phyloP scores from a whole-genome alignment of 306 rosid genomes.

The Trifolium fragiferum region DNA sequence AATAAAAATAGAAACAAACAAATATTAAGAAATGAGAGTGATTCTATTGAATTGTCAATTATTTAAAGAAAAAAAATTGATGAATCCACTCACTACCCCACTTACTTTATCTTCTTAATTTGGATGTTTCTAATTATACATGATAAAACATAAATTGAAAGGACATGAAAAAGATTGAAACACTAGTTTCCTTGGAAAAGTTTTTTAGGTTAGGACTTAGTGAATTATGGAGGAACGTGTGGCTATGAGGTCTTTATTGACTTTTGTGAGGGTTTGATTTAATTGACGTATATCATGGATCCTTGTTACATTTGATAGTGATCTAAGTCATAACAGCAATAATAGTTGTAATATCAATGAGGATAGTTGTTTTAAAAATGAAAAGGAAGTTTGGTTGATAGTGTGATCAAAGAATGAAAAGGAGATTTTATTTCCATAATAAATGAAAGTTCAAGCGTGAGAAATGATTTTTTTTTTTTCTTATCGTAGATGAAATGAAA shows the following conservation, averaged over 20 bases:
- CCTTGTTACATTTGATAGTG: constrained; percentile 9
- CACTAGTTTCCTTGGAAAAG: background rate
- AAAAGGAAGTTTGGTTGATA: no score
- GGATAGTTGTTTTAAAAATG: no score
- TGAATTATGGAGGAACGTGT: background rate
- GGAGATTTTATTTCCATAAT: no score
- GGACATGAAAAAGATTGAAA: background rate
- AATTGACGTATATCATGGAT: constrained; percentile 10
- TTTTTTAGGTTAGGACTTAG: background rate
- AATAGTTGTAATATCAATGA: no score
- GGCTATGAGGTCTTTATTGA: constrained; percentile 15
- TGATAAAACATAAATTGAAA: background rate
- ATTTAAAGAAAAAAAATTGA: background rate
- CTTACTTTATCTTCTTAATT: constrained; percentile 7
- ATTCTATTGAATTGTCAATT: background rate
- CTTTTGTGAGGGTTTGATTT: constrained; percentile 15
- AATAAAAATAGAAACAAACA: background rate
- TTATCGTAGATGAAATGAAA: no score
- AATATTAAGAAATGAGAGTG: background rate
- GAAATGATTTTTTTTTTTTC: no score
- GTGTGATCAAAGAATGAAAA: no score
- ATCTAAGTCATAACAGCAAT: background rate
- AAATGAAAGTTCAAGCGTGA: no score
- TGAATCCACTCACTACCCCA: background rate
- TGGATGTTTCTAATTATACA: constrained; percentile 14